Conservation (phyloP, 192 early-diverging fungal genomes). For the Backusella macrospora region DNA sequence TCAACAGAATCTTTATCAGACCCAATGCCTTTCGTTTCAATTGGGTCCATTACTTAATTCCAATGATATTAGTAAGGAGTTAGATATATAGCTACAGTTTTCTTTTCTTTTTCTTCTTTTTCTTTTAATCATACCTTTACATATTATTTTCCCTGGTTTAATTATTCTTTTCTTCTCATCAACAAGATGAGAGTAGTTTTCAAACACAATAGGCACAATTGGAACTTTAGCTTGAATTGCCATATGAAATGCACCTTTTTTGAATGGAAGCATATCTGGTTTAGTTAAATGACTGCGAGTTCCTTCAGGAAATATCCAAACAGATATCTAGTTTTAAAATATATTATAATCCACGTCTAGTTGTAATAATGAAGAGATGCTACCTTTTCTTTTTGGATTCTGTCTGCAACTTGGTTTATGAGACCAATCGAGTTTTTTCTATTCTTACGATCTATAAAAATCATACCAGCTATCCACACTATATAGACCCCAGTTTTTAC, state of each 20-base stretch:
- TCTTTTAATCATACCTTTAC: too few species aligned
- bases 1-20: conserved; percentile 47
- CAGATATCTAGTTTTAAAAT: conserved; percentile 52
- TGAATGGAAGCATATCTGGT: conserved; percentile 82
- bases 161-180: conserved; percentile 53
- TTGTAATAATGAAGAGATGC: not conserved
- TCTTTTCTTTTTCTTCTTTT: not conserved
- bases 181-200: conserved; percentile 62
- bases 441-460: conserved; percentile 1
- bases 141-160: conserved; percentile 52
- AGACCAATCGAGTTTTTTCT: not conserved
- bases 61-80: not conserved
- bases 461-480: not conserved
- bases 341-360: not conserved
- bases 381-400: not conserved
- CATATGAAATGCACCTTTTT: conserved; percentile 95
- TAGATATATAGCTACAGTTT: not conserved
- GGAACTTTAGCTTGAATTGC: conserved; percentile 86
- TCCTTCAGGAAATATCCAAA: conserved; percentile 92
- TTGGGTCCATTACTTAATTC: conserved; percentile 50
- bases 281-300: conserved; percentile 74
- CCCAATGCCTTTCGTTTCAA: conserved; percentile 45
- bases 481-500: too few species aligned
- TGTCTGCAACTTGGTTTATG: not conserved
- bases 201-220: conserved; percentile 84